phyloP scores from a whole-genome alignment of 2,329 filamentous ascomycete genomes.

The Aspergillus pseudoterreus region DNA sequence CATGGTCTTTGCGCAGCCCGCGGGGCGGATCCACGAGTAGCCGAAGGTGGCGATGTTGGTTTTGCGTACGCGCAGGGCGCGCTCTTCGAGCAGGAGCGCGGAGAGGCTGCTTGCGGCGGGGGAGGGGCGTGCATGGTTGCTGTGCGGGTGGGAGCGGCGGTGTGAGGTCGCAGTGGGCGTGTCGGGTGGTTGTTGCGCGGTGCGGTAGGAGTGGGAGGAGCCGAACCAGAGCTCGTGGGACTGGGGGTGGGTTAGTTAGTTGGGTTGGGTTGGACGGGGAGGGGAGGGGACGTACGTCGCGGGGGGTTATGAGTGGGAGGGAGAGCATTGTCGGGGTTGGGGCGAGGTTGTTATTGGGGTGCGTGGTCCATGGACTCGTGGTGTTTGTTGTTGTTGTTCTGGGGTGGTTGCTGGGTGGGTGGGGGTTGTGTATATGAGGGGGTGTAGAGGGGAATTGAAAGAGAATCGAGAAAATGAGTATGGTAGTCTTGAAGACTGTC shows the following conservation, averaged over 20 bases:
- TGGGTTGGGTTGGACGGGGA: conserved; percentile 10
- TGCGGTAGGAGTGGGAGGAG: conserved; percentile 52
- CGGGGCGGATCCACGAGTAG: conserved; percentile 83
- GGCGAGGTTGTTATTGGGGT: neutral
- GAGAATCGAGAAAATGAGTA: too few relatives aligned
- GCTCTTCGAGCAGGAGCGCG: conserved; percentile 71
- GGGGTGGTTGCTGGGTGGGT: too few relatives aligned
- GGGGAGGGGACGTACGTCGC: conserved; percentile 55
- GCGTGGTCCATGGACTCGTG: neutral
- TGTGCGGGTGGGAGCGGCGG: conserved; percentile 10
- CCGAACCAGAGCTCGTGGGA: conserved; percentile 72
- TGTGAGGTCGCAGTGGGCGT: conserved; percentile 5
- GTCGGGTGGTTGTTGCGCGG: conserved; percentile 22
- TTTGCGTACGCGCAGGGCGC: conserved; percentile 70
- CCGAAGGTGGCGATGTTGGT: conserved; percentile 83
- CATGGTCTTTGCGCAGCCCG: conserved; percentile 82
- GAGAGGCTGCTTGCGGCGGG: conserved; percentile 62
- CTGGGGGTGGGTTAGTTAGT: conserved; percentile 38
- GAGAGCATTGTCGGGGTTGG: conserved; percentile 48
- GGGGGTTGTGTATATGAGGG: too few relatives aligned
- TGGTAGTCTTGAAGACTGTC: too few relatives aligned
- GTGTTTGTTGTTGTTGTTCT: neutral
- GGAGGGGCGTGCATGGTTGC: conserved; percentile 32
- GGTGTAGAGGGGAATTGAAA: too few relatives aligned
- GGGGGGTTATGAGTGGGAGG: conserved; percentile 65